Base-by-base conservation (phyloP, 306 rosid genomes). In the Trifolium subterraneum region DNA sequence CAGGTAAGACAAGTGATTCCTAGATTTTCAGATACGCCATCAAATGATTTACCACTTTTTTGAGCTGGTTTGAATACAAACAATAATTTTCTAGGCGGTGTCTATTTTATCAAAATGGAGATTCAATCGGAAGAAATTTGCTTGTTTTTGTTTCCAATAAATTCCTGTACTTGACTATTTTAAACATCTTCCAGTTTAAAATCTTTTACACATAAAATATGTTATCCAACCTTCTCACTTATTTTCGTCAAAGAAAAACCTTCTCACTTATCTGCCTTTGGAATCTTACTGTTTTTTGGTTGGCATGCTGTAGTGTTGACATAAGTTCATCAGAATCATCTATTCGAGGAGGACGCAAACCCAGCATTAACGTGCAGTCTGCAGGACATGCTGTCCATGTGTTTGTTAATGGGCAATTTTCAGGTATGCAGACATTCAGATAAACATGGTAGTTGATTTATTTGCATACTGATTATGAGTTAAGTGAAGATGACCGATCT, bases 351-450 rank as follows among this genome's bases (percentile, higher is more conserved):
- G 92, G 93, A 76, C 79, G 84, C 52, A 83, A 80, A 54, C 92
- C 98, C 16, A 87, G 81, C 81, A 85, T 94, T 48, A 80, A 70
- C 2, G 88, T 94, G 81, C 90, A 79, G 74, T 94, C 99, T 7
- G 89, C 92, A n/a, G 99, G 99, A 36, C 92, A 92, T 87, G 96
- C 90, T 76, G 84, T 94, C 23, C 98, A 91, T 39, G 96, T 88
- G 71, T 94, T 87, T 80, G 77, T 90, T 81, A 94, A 94, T 29
- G 97, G 99, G 36, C 73, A 90, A 35, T 85, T 83, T 80, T 85
- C 86, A 85, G 98, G 98, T 87, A 75, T n/a, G 72, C 35, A 14
- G 62, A 35, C 82, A 79, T 29, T 68, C 64, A 19, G 62, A 42
- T 13, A 35, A 68, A 74, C 76, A 70, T 19, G 13, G 47, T 29